A percentile compares a stretch with the other conserved stretches of the same genome.
Evolutionary conservation across 2,329 filamentous ascomycete genomes (phyloP).

Genomic region (Cercospora brassicicola): DNA sequence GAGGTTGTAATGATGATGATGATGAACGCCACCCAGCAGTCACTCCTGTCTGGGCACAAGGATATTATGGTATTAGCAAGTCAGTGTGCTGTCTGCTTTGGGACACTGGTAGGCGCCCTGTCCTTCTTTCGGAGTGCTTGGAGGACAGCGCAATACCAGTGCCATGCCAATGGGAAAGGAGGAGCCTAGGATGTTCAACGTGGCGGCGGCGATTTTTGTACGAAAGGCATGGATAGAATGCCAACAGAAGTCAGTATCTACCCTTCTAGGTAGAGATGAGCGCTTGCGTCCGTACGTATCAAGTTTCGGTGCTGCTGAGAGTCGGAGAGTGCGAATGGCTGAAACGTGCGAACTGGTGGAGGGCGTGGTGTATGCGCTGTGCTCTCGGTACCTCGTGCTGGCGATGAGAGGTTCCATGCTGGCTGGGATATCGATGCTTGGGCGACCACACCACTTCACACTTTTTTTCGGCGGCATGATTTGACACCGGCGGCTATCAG

Average conservation of each 20-base stretch:
- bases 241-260: not conserved
- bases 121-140: not conserved
- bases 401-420: not conserved
- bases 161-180: conserved; percentile 5
- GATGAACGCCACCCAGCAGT: not conserved
- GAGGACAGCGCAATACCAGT: not conserved
- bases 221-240: not conserved
- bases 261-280: not conserved
- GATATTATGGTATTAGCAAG: not conserved
- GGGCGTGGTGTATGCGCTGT: not conserved
- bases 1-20: not conserved
- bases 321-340: conserved; percentile 1
- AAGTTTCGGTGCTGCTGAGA: not conserved
- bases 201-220: not conserved
- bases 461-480: not conserved
- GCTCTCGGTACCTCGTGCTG: not conserved
- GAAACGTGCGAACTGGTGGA: conserved; percentile 6
- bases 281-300: conserved; percentile 1
- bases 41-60: not conserved
- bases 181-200: not conserved
- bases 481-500: not conserved
- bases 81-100: not conserved
- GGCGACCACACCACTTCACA: not conserved
- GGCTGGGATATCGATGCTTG: conserved; percentile 1
- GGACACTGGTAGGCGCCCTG: not conserved